A percentile compares a stretch with the other conserved stretches of the same genome.
These are phyloP conservation scores for Pyrus betulifolia DNA, from an alignment of 306 rosid species.

Conservation along the genomic window DNA sequence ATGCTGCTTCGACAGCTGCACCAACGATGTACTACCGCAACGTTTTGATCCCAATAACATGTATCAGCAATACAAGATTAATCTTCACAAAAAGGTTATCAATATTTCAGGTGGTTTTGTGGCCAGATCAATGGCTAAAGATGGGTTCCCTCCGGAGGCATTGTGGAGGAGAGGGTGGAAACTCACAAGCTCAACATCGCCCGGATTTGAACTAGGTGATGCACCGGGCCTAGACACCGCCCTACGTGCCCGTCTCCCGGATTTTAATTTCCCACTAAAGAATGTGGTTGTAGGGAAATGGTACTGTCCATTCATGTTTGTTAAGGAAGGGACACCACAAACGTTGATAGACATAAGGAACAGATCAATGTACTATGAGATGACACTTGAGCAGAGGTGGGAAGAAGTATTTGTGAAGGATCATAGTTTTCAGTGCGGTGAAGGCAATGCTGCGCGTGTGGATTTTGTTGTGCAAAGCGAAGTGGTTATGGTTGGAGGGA, in stretches of 20 bases:
- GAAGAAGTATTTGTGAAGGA: constrained; percentile 20
- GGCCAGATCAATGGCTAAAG: constrained; percentile 22
- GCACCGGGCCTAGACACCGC: constrained; percentile 26
- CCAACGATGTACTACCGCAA: constrained; percentile 9
- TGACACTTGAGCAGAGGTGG: constrained; percentile 39
- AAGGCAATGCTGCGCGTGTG: constrained; percentile 7
- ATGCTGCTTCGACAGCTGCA: constrained; percentile 12
- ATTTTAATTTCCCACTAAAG: constrained; percentile 13
- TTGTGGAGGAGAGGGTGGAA: constrained; percentile 29
- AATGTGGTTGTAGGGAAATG: constrained; percentile 37
- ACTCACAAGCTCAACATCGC: not conserved
- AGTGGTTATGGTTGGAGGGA: constrained; percentile 16
- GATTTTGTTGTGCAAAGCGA: constrained; percentile 17
- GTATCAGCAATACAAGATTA: constrained; percentile 23
- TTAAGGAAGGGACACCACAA: constrained; percentile 21
- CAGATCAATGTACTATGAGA: constrained; percentile 24
- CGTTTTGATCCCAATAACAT: constrained; percentile 23
- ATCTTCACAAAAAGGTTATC: constrained; percentile 1
- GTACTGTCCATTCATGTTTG: constrained; percentile 38
- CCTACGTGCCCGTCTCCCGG: constrained; percentile 26
- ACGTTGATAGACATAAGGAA: not conserved
- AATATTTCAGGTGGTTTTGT: constrained; percentile 20
- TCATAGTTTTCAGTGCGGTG: not conserved
- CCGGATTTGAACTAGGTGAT: constrained; percentile 19
- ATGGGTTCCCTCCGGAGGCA: constrained; percentile 33